Base-by-base conservation (phyloP, 768 basidiomycete species). In the Agaricus bisporus region DNA sequence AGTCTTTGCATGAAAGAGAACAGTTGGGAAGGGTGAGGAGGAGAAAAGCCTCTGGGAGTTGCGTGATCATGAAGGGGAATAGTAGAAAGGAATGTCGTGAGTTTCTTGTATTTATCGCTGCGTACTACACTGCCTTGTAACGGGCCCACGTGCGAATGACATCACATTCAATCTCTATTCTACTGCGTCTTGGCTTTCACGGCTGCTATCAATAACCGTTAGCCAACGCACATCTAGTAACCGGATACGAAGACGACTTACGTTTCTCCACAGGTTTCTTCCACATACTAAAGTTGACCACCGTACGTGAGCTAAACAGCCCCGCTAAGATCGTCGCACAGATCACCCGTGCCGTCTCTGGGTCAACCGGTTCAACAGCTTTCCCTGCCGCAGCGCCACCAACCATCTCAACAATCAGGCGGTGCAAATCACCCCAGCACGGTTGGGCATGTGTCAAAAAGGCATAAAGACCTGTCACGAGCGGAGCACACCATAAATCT, bases 371-470 rank as follows among this genome's bases (percentile, higher is more conserved):
- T 32, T 77, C 74, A 1, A 77, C 64, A 35, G 54, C 66, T 22
- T 70, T 70, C 26, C 63, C 69, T 7, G 63, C 69, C 7, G 63
- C 58, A 2, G 60, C 60, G 2, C 64, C 50, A 10, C 82, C 81
- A 22, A 81, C 68, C 49, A 77, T 60, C 5, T 74, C 70, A 9
- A 74, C 65, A 9, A 85, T 59, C 15, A 82, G 62, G 4, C 64
- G 56, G 58, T 86, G 83, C 38, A 76, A 50, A 26, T 85, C 80
- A 1, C 77, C 80, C 85, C 85, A 94, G 66, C 88, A 87, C 0
- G 91, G 88, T 64, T 95, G 91, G 2, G 88, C 85, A 58, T 93
- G 90, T 8, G 91, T 93, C 48, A 94, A 76, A 54, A 84, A 78
- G 49, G 92, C 84, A 63, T 90, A 94, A 9, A 94, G 64, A 1